A percentile compares a stretch with the other conserved stretches of the same genome.
phyloP scores from a whole-genome alignment of 139 green algal species.

The Closterium sp. region DNA sequence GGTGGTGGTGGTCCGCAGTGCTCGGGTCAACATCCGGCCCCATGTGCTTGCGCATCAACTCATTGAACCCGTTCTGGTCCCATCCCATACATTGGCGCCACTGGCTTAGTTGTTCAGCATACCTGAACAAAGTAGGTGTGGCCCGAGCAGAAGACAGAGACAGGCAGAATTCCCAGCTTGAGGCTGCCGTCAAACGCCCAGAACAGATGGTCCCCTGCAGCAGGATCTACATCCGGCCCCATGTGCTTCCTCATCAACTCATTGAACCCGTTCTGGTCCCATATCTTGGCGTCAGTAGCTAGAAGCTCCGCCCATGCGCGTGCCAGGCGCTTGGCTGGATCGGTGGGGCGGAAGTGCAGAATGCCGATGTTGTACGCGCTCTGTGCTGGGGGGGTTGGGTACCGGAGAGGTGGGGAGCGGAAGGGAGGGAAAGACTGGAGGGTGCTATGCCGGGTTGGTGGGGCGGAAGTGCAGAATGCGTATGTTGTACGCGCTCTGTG shows the following conservation, averaged over 20 bases:
- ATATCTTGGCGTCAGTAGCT: constrained; percentile 48
- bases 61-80: constrained; percentile 63
- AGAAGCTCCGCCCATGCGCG: no score
- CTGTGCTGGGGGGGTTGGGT: no score
- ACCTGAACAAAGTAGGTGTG: constrained; percentile 92
- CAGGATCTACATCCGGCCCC: background rate
- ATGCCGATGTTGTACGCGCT: no score
- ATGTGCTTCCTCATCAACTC: constrained; percentile 56
- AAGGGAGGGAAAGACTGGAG: no score
- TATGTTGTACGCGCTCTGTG: no score
- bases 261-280: constrained; percentile 63
- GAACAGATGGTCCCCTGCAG: constrained; percentile 47
- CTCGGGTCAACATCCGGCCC: background rate
- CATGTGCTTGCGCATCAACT: constrained; percentile 54
- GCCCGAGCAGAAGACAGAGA: constrained; percentile 78
- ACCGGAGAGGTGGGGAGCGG: no score
- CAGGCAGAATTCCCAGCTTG: constrained; percentile 82
- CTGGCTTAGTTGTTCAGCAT: background rate
- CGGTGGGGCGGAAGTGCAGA: no score
- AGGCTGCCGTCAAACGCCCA: constrained; percentile 71
- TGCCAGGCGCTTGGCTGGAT: no score
- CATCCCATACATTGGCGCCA: background rate
- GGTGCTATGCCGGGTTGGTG: constrained; percentile 28
- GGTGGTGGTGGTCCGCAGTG: no score
- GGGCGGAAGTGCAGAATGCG: constrained; percentile 88